Evolutionary conservation across 2,329 filamentous ascomycete species (phyloP), one percentile per base, ranked within the genome.

Genomic region (Cercospora janseana): DNA sequence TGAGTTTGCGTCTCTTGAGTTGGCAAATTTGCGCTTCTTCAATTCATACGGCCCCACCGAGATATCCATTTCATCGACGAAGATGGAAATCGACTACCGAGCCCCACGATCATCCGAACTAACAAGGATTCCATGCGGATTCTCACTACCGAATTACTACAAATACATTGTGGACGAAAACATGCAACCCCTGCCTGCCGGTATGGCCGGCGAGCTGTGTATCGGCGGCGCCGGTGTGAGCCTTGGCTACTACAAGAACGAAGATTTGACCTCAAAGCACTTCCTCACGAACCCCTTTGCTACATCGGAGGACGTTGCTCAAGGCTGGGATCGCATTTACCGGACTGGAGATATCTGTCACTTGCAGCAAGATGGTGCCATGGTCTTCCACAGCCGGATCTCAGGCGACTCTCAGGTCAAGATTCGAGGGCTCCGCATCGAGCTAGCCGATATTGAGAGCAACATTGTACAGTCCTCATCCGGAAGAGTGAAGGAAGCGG

Each of bases 381-480:
- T 76, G 0, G 32, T 66, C 1, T 58, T 71, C 26, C 42, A 65
- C 5, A 70, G 71, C 0, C 70, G 73, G 0, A 68, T 72, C 0
- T 60, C 52, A 1, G 73, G 72, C 3, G 73, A 77, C 41, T 70
- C 66, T 8, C 69, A 75, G 41, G 60, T 78, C 56, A 79, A 79
- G 55, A 56, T 79, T 1, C 62, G 67, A 2, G 74, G 74, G 1
- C 42, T 73, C 1, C 69, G 73, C 1, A 50, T 79, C 24, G 75
- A 80, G 9, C 60, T 80, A 0, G 54, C 63, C 1, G 78, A 79
- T 2, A 66, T 79, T 13, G 69, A 69, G 38, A 41, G 44, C 3
- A 50, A 43, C 15, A 63, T 73, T 26, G 12, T 70, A 1, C 10
- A 29, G 3, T n/a, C 31, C n/a, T 12, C 53, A 1, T 46, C 52